Evolutionary conservation across 208 protist genomes (phyloP), one percentile per base, ranked within the genome.

Genomic region (Acanthamoeba culbertsoni): DNA sequence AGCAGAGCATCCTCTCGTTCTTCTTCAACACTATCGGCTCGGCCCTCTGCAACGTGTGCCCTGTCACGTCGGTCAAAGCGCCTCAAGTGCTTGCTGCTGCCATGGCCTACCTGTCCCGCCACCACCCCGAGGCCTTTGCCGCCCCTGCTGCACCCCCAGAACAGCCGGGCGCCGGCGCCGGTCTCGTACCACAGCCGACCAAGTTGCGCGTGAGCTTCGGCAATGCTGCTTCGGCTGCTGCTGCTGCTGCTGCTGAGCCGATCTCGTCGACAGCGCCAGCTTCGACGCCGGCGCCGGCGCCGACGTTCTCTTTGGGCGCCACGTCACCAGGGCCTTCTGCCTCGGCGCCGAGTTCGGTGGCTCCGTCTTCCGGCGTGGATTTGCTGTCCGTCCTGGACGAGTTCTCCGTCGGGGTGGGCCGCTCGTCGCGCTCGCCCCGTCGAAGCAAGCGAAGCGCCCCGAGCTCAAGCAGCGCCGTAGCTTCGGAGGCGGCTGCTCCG

Each of bases 11-110:
- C 40, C 46, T 92, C 1, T 53, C 45, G 14, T 92, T 92, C 86
- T 77, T 92, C 40, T 77, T 92, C 59, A 77, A 77, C 86, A 18
- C 62, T 5, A 77, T 92, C 48, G 86, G 86, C 57, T 23, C 45
- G 0, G 63, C 86, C 12, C 43, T 92, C 16, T 62, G 40, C 57
- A 92, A 77, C 35, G 86, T 59, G 31, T 92, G 86, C 42, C 86
- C 86, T 48, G 16, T 55, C 20, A 55, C n/a, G 12, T 37, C 45
- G 14, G 82, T 90, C 23, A 33, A 48, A 23, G 28, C 53, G 31
- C 37, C 31, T 28, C 53, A 90, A 35, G 46, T 40, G 37, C 28
- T 90, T 20, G 57, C 48, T 51, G 59, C 82, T n/a, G 82, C 82
- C 4, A 5, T 90, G 46, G 82, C 82, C 26, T 90, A 90, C 23